Base-by-base conservation (phyloP, 768 basidiomycete species). In the Rubroboletus satanas region DNA sequence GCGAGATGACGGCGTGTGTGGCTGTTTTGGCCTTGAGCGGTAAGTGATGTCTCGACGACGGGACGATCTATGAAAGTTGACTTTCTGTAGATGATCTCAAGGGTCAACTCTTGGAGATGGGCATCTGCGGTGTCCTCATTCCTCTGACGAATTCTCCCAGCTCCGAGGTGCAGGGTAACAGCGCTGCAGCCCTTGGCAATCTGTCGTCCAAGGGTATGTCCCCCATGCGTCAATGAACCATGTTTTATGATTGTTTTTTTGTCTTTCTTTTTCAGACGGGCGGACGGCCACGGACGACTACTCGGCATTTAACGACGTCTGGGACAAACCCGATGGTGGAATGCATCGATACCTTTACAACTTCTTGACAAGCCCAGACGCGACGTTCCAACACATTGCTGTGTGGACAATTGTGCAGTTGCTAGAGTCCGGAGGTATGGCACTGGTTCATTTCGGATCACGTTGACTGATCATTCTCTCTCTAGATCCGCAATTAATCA, bases 321-420 rank as follows among this genome's bases (percentile, higher is more conserved):
- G 97, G 97, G 90, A 93, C 63, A 90, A 93, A 70, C 97, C 97
- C 7, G 94, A 97, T 53, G 97, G 95, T 18, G 97, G 97, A 41
- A 88, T 99, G 80, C 96, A 98, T 70, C 83, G 82, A 56, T 99
- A 99, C 73, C 79, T 99, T 42, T 88, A 92, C 68, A 83, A 92
- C 43, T 99, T 99, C 83, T 74, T 99, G 62, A 91, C 84, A 39
- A 95, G 91, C 66, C 77, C 89, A 7, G 97, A 99, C 66, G 88
- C 92, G 14, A 99, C 97, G 1, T 99, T 99, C 87, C 95, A 98
- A 71, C 97, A 99, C 68, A 99, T 98, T 59, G 97, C 97, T 33
- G 94, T 99, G 42, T 99, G 97, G 97, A 98, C 97, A 0, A 95
- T 98, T 61, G 95, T 98, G 26, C 97, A 99, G 68, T 75, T 99